Evolutionary conservation across 345 rosid genomes (phyloP).

Genomic region (Pugionium dolabratum): DNA sequence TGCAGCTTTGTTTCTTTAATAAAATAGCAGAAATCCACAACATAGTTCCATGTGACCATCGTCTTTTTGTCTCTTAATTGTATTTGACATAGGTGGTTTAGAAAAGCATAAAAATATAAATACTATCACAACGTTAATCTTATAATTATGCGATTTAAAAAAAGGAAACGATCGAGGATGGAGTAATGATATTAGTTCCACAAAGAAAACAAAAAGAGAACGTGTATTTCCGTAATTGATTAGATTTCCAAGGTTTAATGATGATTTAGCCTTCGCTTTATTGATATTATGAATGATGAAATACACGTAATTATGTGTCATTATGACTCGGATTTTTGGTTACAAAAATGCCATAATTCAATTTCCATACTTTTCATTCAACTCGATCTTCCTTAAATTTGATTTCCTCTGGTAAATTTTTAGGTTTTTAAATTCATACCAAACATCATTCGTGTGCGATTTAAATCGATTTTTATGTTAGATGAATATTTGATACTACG

Average conservation of each 20-base stretch:
- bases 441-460: no score
- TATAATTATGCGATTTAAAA: background rate
- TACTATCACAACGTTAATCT: background rate
- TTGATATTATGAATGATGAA: constrained; percentile 6
- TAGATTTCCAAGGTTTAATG: background rate
- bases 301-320: constrained; percentile 24
- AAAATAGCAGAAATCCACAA: no score
- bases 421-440: no score
- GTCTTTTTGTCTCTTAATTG: no score
- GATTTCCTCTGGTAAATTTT: background rate
- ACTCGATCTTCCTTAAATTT: background rate
- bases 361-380: constrained; percentile 1
- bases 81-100: no score
- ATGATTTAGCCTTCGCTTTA: constrained; percentile 15
- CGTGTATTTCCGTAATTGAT: background rate
- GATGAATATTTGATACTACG: no score
- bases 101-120: no score
- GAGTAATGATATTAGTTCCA: background rate
- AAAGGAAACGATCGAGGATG: no score
- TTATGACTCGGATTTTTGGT: constrained; percentile 3
- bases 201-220: background rate
- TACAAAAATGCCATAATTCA: constrained; percentile 3
- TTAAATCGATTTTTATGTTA: no score
- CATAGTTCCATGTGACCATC: no score
- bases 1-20: no score